A percentile compares a stretch with the other conserved stretches of the same genome.
Conservation (phyloP, 2,329 filamentous ascomycete species). For the Penicillium fuscoglaucum region DNA sequence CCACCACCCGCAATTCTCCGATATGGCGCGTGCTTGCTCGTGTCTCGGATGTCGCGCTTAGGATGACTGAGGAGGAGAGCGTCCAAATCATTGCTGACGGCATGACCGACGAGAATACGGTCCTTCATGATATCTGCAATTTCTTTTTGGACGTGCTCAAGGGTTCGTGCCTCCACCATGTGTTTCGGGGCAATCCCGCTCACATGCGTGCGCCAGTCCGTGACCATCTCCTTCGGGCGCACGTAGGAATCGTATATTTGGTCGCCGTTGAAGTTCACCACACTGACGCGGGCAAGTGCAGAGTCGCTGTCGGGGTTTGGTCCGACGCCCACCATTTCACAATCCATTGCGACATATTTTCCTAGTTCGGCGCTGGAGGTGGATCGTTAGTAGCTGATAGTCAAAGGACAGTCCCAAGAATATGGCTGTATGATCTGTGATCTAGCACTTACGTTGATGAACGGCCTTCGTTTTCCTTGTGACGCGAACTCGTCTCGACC, state of each 20-base stretch:
- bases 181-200: constrained; percentile 77
- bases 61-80: constrained; percentile 79
- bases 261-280: constrained; percentile 90
- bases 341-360: constrained; percentile 91
- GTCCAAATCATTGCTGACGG: constrained; percentile 73
- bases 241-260: constrained; percentile 96
- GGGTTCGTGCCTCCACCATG: constrained; percentile 67
- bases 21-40: constrained; percentile 74
- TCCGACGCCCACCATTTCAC: constrained; percentile 93
- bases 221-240: constrained; percentile 71
- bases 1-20: constrained; percentile 57
- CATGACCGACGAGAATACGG: constrained; percentile 78
- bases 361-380: constrained; percentile 66
- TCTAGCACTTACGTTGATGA: constrained; percentile 44
- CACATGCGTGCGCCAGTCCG: constrained; percentile 85
- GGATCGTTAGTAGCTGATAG: constrained; percentile 24
- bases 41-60: constrained; percentile 77
- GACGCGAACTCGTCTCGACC: constrained; percentile 42
- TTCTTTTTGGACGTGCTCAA: constrained; percentile 74
- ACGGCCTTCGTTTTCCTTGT: constrained; percentile 64
- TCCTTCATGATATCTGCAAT: constrained; percentile 68
- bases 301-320: constrained; percentile 64
- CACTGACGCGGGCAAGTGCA: constrained; percentile 78
- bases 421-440: constrained; percentile 15
- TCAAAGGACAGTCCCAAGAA: not conserved